phyloP scores from a whole-genome alignment of 495 filamentous ascomycete genomes.

The Talaromyces borbonicus region DNA sequence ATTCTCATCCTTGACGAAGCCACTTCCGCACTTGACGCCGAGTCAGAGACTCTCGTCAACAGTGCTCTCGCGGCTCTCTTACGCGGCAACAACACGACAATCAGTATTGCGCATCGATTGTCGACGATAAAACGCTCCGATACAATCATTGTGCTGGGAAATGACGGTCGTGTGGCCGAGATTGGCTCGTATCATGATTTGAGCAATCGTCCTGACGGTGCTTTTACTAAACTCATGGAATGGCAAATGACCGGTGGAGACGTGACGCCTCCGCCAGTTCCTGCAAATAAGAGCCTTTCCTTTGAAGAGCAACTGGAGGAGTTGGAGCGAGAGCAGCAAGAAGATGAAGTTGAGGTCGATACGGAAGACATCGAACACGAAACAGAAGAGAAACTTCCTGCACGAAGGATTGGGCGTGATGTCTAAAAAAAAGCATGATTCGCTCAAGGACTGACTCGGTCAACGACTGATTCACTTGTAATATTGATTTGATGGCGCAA shows the following conservation, averaged over 20 bases:
- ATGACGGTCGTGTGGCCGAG: conserved; percentile 82
- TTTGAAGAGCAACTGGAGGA: conserved; percentile 27
- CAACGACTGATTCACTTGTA: background rate
- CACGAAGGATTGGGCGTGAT: background rate
- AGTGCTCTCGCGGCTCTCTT: conserved; percentile 73
- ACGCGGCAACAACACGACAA: conserved; percentile 81
- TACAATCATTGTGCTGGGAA: conserved; percentile 77
- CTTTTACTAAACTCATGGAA: conserved; percentile 93
- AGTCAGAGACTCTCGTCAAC: conserved; percentile 93
- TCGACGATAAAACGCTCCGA: conserved; percentile 95
- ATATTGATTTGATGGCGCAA: too few relatives aligned
- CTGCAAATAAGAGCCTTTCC: conserved; percentile 11
- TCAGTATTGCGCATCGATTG: conserved; percentile 90
- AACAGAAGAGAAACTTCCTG: background rate
- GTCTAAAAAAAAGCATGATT: background rate
- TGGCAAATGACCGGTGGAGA: conserved; percentile 95
- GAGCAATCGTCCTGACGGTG: conserved; percentile 58
- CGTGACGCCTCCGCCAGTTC: conserved; percentile 17
- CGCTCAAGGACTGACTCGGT: background rate
- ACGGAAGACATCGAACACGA: conserved; percentile 2
- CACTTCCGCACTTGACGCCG: conserved; percentile 89
- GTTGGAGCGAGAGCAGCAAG: conserved; percentile 23
- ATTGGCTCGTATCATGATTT: conserved; percentile 74
- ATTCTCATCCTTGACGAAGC: conserved; percentile 95
- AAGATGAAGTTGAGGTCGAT: conserved; percentile 18